phyloP scores from a whole-genome alignment of 257 asterid genomes.

The Capsicum pubescens region DNA sequence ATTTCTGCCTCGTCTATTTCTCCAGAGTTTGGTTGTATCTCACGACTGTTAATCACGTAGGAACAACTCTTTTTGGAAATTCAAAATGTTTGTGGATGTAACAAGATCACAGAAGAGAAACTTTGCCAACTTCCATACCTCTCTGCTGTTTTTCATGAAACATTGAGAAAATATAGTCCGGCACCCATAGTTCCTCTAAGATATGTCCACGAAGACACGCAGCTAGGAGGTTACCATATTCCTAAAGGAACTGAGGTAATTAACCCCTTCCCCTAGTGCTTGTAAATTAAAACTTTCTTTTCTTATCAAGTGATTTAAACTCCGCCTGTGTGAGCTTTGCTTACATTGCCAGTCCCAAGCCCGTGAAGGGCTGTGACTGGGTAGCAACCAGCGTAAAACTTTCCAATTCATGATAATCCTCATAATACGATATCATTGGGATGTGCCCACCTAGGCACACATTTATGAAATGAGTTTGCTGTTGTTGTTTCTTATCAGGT shows the following conservation, averaged over 20 bases:
- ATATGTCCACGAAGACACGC: constrained; percentile 76
- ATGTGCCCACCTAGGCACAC: not conserved
- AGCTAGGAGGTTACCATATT: constrained; percentile 76
- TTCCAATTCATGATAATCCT: not conserved
- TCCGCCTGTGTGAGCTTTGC: not conserved
- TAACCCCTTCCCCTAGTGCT: not conserved
- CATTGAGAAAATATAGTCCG: constrained; percentile 74
- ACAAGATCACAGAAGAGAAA: constrained; percentile 66
- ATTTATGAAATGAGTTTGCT: not conserved
- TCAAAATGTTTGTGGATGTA: constrained; percentile 58
- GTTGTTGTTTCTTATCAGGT: not conserved
- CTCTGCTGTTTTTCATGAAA: constrained; percentile 87
- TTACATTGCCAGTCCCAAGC: not conserved
- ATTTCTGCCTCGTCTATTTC: not conserved
- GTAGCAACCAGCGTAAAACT: not conserved
- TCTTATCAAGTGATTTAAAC: not conserved
- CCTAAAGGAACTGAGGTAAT: constrained; percentile 82
- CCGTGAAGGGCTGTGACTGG: not conserved
- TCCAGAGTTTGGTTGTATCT: not conserved
- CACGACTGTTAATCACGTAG: constrained; percentile 37
- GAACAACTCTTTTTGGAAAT: constrained; percentile 54
- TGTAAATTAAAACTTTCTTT: not conserved
- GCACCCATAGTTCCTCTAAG: constrained; percentile 79
- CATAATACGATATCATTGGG: not conserved
- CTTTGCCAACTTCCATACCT: constrained; percentile 73